Evolutionary conservation across 345 rosid genomes (phyloP), one percentile per base, ranked within the genome.

Genomic region (Eucalyptus sideroxylon): DNA sequence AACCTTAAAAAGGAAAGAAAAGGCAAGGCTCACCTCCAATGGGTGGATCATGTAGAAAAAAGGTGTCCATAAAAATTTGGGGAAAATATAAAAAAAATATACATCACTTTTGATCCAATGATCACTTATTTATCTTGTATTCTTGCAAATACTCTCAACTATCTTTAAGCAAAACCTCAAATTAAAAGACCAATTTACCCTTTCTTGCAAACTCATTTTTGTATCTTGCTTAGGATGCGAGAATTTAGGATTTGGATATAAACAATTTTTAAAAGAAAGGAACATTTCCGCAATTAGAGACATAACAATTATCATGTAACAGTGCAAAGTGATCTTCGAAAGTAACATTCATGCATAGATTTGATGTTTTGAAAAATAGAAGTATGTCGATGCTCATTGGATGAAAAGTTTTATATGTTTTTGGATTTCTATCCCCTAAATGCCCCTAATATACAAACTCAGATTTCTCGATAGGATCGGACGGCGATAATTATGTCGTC

Each of bases 11-110:
- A 2, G 24, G 16, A 7, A 65, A 65, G 13, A 34, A 34, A 34
- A 34, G 34, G 77, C 21, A 0, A n/a, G 3, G 19, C 77, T n/a
- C 42, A n/a, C 10, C 21, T n/a, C 0, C 0, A 0, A 0, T 3
- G 40, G 21, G 5, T 16, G 77, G 40, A 65, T 17, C 19, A n/a
- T 9, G 6, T 15, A 65, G 10, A 65, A 65, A n/a, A 15, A 3
- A 15, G 37, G 37, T n/a, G 77, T 65, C 67, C 27, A 65, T 2
- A 4, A 65, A 65, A 3, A 3, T 60, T 6, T 12, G 0, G 3
- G 31, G 69, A 12, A 60, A 60, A 30, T 62, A 65, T 65, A 4
- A 15, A 65, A 15, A 65, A 34, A 65, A 15, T 34, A n/a, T 7
- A 62, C 9, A 4, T n/a, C 69, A 15, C 77, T 65, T 65, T 65